Percentiles rank a stretch among this genome's conserved stretches.
phyloP scores from a whole-genome alignment of 208 protist species.

The Crithidia thermophila region DNA sequence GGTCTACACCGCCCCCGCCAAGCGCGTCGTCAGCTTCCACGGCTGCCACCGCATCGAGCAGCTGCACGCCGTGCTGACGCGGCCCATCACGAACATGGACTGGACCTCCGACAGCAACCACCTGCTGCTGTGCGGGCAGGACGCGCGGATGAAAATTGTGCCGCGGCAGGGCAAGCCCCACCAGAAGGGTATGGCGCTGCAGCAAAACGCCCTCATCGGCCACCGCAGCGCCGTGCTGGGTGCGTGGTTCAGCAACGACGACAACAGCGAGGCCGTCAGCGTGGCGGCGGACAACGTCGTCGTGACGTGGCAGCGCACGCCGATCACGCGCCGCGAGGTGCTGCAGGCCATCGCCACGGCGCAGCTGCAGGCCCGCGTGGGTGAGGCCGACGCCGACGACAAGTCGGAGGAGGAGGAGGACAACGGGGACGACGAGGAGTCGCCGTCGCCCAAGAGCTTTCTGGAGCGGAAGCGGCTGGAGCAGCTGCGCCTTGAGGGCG shows the following conservation, averaged over 20 bases:
- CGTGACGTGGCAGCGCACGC: slow-evolving; percentile 73
- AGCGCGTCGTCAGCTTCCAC: slow-evolving; percentile 87
- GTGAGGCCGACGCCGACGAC: slow-evolving; percentile 24
- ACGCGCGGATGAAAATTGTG: slow-evolving; percentile 90
- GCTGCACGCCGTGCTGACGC: slow-evolving; percentile 75
- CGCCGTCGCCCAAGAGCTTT: slow-evolving; percentile 65
- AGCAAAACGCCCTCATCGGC: slow-evolving; percentile 82
- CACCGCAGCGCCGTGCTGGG: slow-evolving; percentile 88
- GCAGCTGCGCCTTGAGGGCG: slow-evolving; percentile 75
- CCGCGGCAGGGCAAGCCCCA: slow-evolving; percentile 78
- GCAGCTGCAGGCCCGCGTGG: slow-evolving; percentile 57
- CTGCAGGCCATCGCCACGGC: slow-evolving; percentile 79
- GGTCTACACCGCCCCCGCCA: slow-evolving; percentile 81
- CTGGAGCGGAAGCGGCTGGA: slow-evolving; percentile 79
- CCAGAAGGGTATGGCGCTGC: slow-evolving; percentile 74
- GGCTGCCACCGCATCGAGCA: slow-evolving; percentile 90
- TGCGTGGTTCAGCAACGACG: slow-evolving; percentile 82
- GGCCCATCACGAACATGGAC: slow-evolving; percentile 79
- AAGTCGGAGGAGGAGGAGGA: slow-evolving; percentile 34
- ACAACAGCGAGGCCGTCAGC: slow-evolving; percentile 62
- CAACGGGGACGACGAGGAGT: slow-evolving; percentile 46
- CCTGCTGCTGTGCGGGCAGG: slow-evolving; percentile 83
- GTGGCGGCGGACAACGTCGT: slow-evolving; percentile 85
- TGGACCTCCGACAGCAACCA: slow-evolving; percentile 88
- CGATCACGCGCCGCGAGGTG: slow-evolving; percentile 76